These are phyloP conservation scores for Blastobotrys chiropterorum DNA, from an alignment of 805 yeast genomes.

Conservation along the genomic window DNA sequence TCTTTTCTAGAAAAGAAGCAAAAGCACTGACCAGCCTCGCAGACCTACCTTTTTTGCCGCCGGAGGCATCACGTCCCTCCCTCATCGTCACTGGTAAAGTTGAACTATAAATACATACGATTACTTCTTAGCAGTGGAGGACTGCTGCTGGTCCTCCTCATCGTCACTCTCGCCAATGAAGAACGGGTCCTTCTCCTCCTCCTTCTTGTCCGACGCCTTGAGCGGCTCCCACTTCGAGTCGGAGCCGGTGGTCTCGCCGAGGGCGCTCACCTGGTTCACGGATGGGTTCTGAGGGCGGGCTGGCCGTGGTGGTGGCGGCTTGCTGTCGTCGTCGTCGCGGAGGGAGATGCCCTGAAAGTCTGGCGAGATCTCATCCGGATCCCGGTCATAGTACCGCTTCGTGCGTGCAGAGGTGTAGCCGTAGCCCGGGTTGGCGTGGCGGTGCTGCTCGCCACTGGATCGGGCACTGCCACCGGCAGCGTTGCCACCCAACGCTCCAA, in stretches of 20 bases:
- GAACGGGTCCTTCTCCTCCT: slow-evolving; percentile 42
- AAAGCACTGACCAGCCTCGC: too few species aligned
- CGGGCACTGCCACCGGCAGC: slow-evolving; percentile 6
- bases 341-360: slow-evolving; percentile 47
- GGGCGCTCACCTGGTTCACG: slow-evolving; percentile 16
- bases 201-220: slow-evolving; percentile 34
- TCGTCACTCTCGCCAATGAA: slow-evolving; percentile 48
- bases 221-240: slow-evolving; percentile 40
- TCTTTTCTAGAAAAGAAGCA: background rate
- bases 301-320: slow-evolving; percentile 29
- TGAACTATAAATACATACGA: background rate
- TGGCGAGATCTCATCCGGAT: slow-evolving; percentile 46
- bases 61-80: too few species aligned
- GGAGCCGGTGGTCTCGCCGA: slow-evolving; percentile 16
- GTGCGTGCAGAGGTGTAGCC: background rate
- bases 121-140: background rate
- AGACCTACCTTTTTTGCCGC: too few species aligned
- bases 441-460: background rate
- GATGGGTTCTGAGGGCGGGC: slow-evolving; percentile 12
- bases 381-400: slow-evolving; percentile 39
- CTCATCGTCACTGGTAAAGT: background rate
- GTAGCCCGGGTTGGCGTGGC: background rate
- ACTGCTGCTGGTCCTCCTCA: slow-evolving; percentile 25
- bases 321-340: slow-evolving; percentile 31
- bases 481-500: slow-evolving; percentile 19